A percentile compares a stretch with the other conserved stretches of the same genome.
These are phyloP conservation scores for Solanum etuberosum DNA, from an alignment of 257 asterid genomes.

Conservation along the genomic window DNA sequence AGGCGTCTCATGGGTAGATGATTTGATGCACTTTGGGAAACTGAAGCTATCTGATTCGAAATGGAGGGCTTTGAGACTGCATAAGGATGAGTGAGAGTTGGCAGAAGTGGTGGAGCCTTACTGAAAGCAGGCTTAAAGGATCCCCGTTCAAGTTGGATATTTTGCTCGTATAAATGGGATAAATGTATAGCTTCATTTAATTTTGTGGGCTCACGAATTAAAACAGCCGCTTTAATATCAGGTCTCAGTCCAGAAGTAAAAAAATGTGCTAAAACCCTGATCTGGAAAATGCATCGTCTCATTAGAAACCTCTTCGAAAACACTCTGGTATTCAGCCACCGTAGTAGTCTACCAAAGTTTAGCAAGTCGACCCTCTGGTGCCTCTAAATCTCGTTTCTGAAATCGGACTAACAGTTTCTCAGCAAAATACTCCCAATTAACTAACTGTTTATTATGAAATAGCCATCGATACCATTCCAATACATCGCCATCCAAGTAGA, in stretches of 20 bases:
- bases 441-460: too few species aligned
- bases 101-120: neutral
- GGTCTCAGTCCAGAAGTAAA: neutral
- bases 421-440: too few species aligned
- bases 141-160: neutral
- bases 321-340: neutral
- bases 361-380: neutral
- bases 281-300: neutral
- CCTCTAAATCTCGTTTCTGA: neutral
- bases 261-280: neutral
- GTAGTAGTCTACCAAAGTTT: neutral
- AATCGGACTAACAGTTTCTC: neutral
- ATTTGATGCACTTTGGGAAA: neutral
- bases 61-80: neutral
- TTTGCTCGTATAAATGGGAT: neutral
- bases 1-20: neutral
- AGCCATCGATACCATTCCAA: too few species aligned
- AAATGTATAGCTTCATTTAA: too few species aligned
- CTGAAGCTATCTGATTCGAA: too few species aligned
- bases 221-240: too few species aligned
- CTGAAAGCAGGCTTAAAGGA: neutral
- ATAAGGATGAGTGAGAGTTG: neutral
- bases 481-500: too few species aligned
- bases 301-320: neutral
- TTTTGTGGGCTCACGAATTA: neutral